Evolutionary conservation across 1,284 basidiomycete genomes (phyloP), one percentile per base, ranked within the genome.

Genomic region (Irpex rosettiformis): DNA sequence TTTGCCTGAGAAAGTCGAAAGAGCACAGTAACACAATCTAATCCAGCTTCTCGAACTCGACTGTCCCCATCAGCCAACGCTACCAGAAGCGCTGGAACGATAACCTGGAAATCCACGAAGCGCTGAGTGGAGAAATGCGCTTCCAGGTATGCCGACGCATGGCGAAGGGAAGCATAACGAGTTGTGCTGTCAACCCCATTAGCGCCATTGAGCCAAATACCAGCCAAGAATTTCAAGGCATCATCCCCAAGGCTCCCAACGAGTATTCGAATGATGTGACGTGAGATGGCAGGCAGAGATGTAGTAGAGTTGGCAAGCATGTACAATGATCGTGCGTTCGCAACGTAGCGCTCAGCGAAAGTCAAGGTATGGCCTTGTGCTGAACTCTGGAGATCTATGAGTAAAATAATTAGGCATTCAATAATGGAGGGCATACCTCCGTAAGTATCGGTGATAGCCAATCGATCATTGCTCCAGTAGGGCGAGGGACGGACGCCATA

Each of bases 31-130:
- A 98, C 71, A 51, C 87, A 85, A 51, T 81, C 80, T n/a, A 89
- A 69, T 4, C 88, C 88, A 22, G 84, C 85, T 54, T 79, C 74
- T 22, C 94, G 81, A 13, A 89, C 73, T 3, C 69, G 62, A 56
- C 71, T 79, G 52, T 84, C 81, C 0, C 66, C 58, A 64, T 85
- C 78, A 62, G 84, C 79, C 2, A 96, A 67, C 2, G 85, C 83
- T 7, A 89, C 78, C 1, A 98, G 74, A 10, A 97, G 68, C 0
- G 87, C 79, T 0, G 95, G 96, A 1, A 98, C 68, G 11, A 96
- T 77, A 0, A 88, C 88, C 74, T 98, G 96, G 77, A 96, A 96
- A 71, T 98, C 86, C 0, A 87, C 68, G 25, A 79, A 81, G 16
- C 84, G 84, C 33, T 74, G 68, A 16, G 83, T 68, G 51, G 79